Evolutionary conservation across 768 basidiomycete species (phyloP).

Genomic region (Boletus barrowsii): DNA sequence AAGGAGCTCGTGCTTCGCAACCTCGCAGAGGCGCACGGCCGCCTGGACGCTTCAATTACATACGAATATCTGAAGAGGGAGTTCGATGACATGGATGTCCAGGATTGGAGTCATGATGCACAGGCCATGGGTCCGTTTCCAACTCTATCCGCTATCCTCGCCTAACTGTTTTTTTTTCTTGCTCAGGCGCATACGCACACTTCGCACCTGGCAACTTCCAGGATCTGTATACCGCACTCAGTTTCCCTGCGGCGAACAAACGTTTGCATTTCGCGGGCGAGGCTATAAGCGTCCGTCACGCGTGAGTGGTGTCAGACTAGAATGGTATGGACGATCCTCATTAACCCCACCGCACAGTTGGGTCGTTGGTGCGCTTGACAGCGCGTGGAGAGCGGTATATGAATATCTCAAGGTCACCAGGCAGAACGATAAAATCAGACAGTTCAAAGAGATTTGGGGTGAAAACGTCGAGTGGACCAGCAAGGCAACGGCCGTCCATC

Average conservation of each 20-base stretch:
- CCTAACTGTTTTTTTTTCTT: neutral
- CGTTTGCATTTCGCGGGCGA: constrained; percentile 19
- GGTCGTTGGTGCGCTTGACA: constrained; percentile 40
- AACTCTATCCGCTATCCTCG: neutral
- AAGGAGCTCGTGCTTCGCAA: constrained; percentile 26
- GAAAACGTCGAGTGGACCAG: constrained; percentile 29
- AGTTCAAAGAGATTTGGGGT: constrained; percentile 32
- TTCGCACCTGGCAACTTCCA: constrained; percentile 42
- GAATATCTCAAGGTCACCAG: constrained; percentile 19
- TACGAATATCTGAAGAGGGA: constrained; percentile 19
- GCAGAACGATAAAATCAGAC: constrained; percentile 1
- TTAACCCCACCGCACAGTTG: constrained; percentile 27
- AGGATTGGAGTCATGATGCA: constrained; percentile 35
- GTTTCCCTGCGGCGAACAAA: constrained; percentile 24
- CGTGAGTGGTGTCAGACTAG: constrained; percentile 1
- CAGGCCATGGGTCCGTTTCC: constrained; percentile 33
- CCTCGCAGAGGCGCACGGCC: constrained; percentile 18
- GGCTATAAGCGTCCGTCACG: constrained; percentile 12
- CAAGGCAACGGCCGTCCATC: no score
- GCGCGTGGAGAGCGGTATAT: constrained; percentile 34
- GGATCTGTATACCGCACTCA: constrained; percentile 32
- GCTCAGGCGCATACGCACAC: constrained; percentile 38
- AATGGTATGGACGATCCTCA: constrained; percentile 15
- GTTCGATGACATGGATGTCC: constrained; percentile 24
- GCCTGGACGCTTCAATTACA: constrained; percentile 4